Percentiles rank a stretch among this genome's conserved stretches.
These are phyloP conservation scores for Cicer yamashitae DNA, from an alignment of 306 rosid species.

Conservation along the genomic window DNA sequence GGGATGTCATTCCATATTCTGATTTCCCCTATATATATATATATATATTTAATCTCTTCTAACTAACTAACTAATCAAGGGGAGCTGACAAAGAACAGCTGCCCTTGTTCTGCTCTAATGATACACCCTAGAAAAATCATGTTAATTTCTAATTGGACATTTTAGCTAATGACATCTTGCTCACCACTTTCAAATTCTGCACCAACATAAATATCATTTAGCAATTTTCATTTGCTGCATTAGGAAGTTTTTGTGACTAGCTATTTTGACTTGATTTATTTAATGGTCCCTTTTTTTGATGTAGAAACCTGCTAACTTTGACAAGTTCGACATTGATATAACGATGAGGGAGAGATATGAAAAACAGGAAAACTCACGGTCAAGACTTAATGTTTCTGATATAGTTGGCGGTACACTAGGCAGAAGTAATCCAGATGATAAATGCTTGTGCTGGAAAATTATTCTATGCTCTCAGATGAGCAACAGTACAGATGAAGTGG, in stretches of 20 bases:
- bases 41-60: neutral
- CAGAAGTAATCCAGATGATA: conserved; percentile 64
- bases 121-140: neutral
- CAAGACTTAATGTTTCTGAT: conserved; percentile 80
- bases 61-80: neutral
- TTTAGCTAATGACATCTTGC: conserved; percentile 1
- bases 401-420: conserved; percentile 60
- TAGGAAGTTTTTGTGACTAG: conserved; percentile 27
- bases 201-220: conserved; percentile 13
- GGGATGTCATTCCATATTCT: neutral
- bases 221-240: neutral
- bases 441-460: conserved; percentile 89
- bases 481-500: conserved; percentile 48
- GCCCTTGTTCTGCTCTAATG: neutral
- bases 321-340: conserved; percentile 73
- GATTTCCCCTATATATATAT: neutral
- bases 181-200: conserved; percentile 3
- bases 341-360: conserved; percentile 66
- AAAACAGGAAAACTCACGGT: conserved; percentile 71
- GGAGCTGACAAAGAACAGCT: neutral
- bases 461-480: conserved; percentile 65
- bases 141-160: conserved; percentile 10
- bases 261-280: conserved; percentile 31
- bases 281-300: conserved; percentile 35
- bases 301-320: conserved; percentile 59